Base-by-base conservation (phyloP, 768 basidiomycete species). In the Rhodotorula taiwanensis region DNA sequence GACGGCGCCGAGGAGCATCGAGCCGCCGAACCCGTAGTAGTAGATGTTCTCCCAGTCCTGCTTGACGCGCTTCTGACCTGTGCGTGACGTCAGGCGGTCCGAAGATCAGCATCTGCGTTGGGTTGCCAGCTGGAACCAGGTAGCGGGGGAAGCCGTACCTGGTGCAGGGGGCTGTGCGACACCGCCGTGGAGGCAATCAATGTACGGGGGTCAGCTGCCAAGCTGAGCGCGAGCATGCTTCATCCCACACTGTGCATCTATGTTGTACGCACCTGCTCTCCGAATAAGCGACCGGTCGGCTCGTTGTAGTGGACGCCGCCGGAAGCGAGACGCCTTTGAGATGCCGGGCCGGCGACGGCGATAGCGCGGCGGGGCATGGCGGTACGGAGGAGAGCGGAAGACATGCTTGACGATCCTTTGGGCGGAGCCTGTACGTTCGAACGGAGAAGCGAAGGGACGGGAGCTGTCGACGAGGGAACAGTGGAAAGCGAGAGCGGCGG, bases 11-110 rank as follows among this genome's bases (percentile, higher is more conserved):
- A 78, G 62, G 2, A 71, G 73, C 71, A 76, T 73, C 1, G 72
- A 75, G 21, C 76, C 76, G 56, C 74, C 74, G 69, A 78, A 74
- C 16, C 77, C 77, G 44, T 73, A 54, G 71, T 76, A 76, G 67
- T 76, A 78, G 64, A 76, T 76, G 54, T 64, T 71, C 73, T 78
- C 77, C 76, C 76, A 78, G 47, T 75, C 72, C 56, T 77, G 75
- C 66, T 72, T 72, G 52, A 72, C 69, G 51, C 77, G 71, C 70
- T 76, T 77, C 56, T 70, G 60, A 27, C 73, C 73, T 55, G 60
- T 27, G 23, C 4, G 9, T 18, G 18, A n/a, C n/a, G n/a, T n/a
- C n/a, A n/a, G n/a, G n/a, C n/a, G n/a, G n/a, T n/a, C n/a, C n/a
- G n/a, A n/a, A n/a, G n/a, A n/a, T n/a, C n/a, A n/a, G n/a, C n/a